Base-by-base conservation (phyloP, 2,329 filamentous ascomycete genomes). In the Calonectria crousiana region DNA sequence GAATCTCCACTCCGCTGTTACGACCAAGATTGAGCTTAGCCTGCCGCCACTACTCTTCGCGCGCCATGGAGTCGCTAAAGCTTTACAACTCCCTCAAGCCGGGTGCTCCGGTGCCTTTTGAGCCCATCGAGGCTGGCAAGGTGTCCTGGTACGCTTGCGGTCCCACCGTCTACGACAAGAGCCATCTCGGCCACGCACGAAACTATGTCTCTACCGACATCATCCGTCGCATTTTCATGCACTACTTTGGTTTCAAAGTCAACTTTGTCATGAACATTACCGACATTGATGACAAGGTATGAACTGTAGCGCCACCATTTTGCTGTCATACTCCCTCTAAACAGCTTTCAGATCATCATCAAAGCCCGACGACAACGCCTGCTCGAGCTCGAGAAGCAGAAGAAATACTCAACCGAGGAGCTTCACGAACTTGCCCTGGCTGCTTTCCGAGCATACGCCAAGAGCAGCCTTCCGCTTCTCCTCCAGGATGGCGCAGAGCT, bases 211-310 rank as follows among this genome's bases (percentile, higher is more conserved):
- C 93, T 65, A 96, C 95, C 58, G 95, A 98, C 84, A 95, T 98
- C 77, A 92, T 98, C 78, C 91, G 95, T 75, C 92, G 95, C 80
- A 95, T 98, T 79, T 86, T 98, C 84, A 88, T 90, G 81, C 92
- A 96, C 84, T 96, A 97, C 85, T 97, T 98, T 83, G 91, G 92
- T 75, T 97, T 94, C 84, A 88, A 95, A 52, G 91, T 98, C 78
- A 92, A 93, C 74, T 98, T 97, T 86, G 94, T 98, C 77, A 97
- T 97, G 93, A 98, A 98, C 86, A 95, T 97, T 76, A 98, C 95
- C 34, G 95, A 96, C 80, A 90, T 96, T 49, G 94, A 95, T 79
- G 92, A 94, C 84, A 94, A 94, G 89, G 91, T 92, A 80, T 76
- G 74, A 81, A 51, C 44, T 32, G 41, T 28, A 30, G 38, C 6